Evolutionary conservation across 2,329 filamentous ascomycete genomes (phyloP).

Genomic region (Colletotrichum brevisporum): DNA sequence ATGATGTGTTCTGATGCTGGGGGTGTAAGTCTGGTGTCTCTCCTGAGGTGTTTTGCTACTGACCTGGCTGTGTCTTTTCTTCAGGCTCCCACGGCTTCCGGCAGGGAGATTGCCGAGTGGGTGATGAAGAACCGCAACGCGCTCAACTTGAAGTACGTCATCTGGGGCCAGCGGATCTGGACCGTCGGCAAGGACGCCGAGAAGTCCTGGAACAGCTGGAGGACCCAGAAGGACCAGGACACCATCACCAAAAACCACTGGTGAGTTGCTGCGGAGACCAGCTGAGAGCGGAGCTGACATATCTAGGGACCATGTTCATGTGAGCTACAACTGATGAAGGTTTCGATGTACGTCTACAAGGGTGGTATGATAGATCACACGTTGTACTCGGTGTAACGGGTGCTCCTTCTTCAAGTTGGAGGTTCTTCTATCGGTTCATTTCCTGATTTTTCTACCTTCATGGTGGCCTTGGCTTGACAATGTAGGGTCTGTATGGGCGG

Average conservation of each 20-base stretch:
- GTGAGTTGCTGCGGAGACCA: constrained; percentile 43
- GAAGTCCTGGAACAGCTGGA: constrained; percentile 58
- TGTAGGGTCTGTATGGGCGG: too few relatives aligned
- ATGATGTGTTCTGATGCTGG: constrained; percentile 56
- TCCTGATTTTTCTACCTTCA: too few relatives aligned
- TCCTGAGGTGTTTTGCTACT: background rate
- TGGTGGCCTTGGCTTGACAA: too few relatives aligned
- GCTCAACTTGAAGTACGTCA: constrained; percentile 63
- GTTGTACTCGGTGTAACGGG: background rate
- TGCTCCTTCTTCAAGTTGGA: background rate
- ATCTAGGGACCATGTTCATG: constrained; percentile 48
- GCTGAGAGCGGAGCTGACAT: background rate
- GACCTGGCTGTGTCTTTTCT: background rate
- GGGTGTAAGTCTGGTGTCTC: constrained; percentile 49
- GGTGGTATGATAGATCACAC: background rate
- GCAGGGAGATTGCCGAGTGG: constrained; percentile 63
- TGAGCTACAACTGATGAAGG: constrained; percentile 45
- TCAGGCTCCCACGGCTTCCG: constrained; percentile 54
- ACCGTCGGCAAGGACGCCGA: constrained; percentile 52
- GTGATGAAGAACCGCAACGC: constrained; percentile 58
- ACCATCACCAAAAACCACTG: constrained; percentile 60
- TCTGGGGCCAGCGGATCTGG: constrained; percentile 66
- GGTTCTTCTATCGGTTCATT: too few relatives aligned
- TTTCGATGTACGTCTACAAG: background rate
- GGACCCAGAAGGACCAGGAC: constrained; percentile 57